Evolutionary conservation across 495 filamentous ascomycete species (phyloP), one percentile per base, ranked within the genome.

Genomic region (Penicillium cinerascens): DNA sequence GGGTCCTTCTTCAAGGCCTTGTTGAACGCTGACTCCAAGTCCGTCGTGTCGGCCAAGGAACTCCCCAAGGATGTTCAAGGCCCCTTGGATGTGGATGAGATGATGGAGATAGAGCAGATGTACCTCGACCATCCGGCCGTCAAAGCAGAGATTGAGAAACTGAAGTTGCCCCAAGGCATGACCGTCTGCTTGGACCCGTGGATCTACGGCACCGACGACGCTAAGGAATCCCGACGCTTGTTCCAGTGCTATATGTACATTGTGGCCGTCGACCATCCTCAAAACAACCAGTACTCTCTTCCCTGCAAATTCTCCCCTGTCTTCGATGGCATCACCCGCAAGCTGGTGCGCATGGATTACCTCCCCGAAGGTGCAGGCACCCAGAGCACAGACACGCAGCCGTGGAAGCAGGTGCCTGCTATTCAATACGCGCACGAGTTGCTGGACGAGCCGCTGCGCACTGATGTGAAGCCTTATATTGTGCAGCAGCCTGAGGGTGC

Each of bases 281-380:
- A 73, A 44, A 69, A 72, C 54, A 92, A 91, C 61, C 86, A 92
- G 57, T 95, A 95, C 65, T 82, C 88, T 0, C 78, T 88, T 29
- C 90, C 90, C 0, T 78, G 91, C 44, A 78, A 84, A 29, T 87
- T 93, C 57, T 91, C 86, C 5, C 89, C 90, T 0, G 87, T 93
- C 17, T 75, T 95, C 37, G 82, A 84, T 59, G 81, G 79, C 0
- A 74, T 78, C 22, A 82, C 79, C 1, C 77, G 78, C 63, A 77
- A 85, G 46, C 78, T 95, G 4, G 80, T 78, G 33, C 73, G 77
- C 9, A 79, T 80, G 61, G 77, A 79, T 51, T 72, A 72, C 22
- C 67, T 79, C 4, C 74, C 78, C 4, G 65, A 63, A 17, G 73
- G 71, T 1, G 52, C 52, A 4, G 69, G 73, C 52, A 38, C 55